phyloP scores from a whole-genome alignment of 2,329 filamentous ascomycete species.

The Penicillium hordei region DNA sequence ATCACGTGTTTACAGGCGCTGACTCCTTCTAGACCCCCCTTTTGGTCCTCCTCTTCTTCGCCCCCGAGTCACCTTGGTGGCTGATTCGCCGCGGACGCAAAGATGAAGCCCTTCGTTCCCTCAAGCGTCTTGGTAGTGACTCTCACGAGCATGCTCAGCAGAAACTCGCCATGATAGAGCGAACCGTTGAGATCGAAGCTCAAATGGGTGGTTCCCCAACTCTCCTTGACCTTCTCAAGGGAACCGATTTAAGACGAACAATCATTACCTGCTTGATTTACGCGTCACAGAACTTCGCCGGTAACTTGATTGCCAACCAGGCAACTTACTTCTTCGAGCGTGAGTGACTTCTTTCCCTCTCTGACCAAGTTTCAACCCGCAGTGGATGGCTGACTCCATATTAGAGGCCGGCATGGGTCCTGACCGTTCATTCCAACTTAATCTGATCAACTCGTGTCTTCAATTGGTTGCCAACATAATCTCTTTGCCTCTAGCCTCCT shows the following conservation, averaged over 20 bases:
- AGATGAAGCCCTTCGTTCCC: conserved; percentile 25
- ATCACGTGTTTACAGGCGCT: neutral
- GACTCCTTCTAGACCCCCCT: conserved; percentile 27
- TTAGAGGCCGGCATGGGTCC: conserved; percentile 33
- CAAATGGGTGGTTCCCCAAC: conserved; percentile 27
- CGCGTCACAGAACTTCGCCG: conserved; percentile 52
- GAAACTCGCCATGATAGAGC: conserved; percentile 34
- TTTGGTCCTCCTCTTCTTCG: conserved; percentile 28
- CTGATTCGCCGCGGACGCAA: conserved; percentile 30
- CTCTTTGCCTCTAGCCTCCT: conserved; percentile 39
- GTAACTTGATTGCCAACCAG: conserved; percentile 64
- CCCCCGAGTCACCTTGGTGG: conserved; percentile 33
- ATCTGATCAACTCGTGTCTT: conserved; percentile 31
- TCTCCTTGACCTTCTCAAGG: conserved; percentile 35
- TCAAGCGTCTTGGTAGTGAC: conserved; percentile 26
- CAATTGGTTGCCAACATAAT: conserved; percentile 39
- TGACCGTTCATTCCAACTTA: conserved; percentile 30
- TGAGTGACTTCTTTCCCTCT: conserved; percentile 13
- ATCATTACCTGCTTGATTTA: conserved; percentile 36
- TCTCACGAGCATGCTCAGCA: conserved; percentile 19
- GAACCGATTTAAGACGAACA: conserved; percentile 34
- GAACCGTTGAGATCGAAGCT: conserved; percentile 35
- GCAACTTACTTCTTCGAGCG: conserved; percentile 60
- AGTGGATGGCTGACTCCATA: conserved; percentile 10
- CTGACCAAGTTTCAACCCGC: neutral